Conservation (phyloP, 2,329 filamentous ascomycete genomes). For the Claviceps spartinae region DNA sequence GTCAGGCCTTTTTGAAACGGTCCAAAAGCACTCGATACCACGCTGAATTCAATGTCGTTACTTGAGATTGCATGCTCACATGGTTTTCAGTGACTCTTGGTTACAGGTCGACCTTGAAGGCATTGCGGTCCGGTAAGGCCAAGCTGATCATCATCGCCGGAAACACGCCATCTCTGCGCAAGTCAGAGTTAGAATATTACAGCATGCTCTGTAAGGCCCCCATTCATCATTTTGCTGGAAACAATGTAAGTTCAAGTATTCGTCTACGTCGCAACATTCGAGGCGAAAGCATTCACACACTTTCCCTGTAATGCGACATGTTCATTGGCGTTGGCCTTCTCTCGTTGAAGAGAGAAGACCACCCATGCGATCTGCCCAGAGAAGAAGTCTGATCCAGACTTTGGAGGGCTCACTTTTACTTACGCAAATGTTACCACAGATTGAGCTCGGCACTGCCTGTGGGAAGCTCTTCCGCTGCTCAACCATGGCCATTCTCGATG, state of each 20-base stretch:
- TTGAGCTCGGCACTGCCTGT: constrained; percentile 94
- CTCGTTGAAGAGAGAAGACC: constrained; percentile 9
- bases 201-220: constrained; percentile 85
- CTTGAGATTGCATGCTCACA: neutral
- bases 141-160: constrained; percentile 90
- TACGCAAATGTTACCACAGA: constrained; percentile 49
- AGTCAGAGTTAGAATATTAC: constrained; percentile 95
- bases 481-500: constrained; percentile 93
- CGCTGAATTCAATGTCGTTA: neutral
- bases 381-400: constrained; percentile 78
- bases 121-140: constrained; percentile 87
- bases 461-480: constrained; percentile 98
- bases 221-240: constrained; percentile 95
- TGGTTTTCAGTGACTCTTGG: constrained; percentile 23
- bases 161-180: constrained; percentile 96
- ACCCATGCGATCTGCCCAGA: constrained; percentile 52
- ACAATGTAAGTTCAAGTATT: constrained; percentile 69
- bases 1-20: neutral
- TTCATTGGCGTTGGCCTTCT: neutral
- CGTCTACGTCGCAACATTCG: neutral
- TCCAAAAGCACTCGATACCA: neutral
- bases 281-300: neutral
- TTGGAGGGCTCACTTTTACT: constrained; percentile 70
- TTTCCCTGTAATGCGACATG: too few species aligned
- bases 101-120: constrained; percentile 52